These are phyloP conservation scores for Lotus japonicus DNA, from an alignment of 306 rosid species.

Conservation along the genomic window DNA sequence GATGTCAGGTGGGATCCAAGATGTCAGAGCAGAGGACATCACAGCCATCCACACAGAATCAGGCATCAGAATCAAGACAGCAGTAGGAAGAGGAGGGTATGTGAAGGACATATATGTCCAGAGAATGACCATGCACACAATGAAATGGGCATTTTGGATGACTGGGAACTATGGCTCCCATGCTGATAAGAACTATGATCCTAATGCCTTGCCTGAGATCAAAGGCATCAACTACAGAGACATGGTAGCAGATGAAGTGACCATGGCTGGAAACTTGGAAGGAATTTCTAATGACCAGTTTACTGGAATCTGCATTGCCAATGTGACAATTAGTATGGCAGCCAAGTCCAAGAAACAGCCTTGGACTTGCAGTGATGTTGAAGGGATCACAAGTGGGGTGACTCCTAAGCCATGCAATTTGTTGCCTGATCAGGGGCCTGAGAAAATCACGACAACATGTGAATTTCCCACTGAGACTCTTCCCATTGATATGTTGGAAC, in stretches of 20 bases:
- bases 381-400: slow-evolving; percentile 63
- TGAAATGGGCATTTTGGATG: slow-evolving; percentile 86
- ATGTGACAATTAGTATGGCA: slow-evolving; percentile 56
- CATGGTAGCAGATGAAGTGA: slow-evolving; percentile 57
- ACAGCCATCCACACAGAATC: slow-evolving; percentile 56
- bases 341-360: slow-evolving; percentile 61
- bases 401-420: slow-evolving; percentile 57
- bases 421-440: slow-evolving; percentile 43
- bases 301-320: slow-evolving; percentile 67
- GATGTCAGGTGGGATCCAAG: slow-evolving; percentile 79
- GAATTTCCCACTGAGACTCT: slow-evolving; percentile 52
- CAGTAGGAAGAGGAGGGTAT: slow-evolving; percentile 71
- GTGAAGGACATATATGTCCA: slow-evolving; percentile 66
- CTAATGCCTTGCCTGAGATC: slow-evolving; percentile 57
- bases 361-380: slow-evolving; percentile 59
- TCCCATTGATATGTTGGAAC: slow-evolving; percentile 48
- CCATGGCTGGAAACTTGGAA: slow-evolving; percentile 64
- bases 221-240: slow-evolving; percentile 51
- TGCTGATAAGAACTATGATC: slow-evolving; percentile 56
- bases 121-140: slow-evolving; percentile 52
- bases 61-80: slow-evolving; percentile 71
- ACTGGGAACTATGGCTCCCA: slow-evolving; percentile 76
- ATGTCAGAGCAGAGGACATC: slow-evolving; percentile 70
- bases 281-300: slow-evolving; percentile 68
- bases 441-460: slow-evolving; percentile 34